These are phyloP conservation scores for Hirschioporus abietinus DNA, from an alignment of 768 basidiomycete species.

Conservation along the genomic window DNA sequence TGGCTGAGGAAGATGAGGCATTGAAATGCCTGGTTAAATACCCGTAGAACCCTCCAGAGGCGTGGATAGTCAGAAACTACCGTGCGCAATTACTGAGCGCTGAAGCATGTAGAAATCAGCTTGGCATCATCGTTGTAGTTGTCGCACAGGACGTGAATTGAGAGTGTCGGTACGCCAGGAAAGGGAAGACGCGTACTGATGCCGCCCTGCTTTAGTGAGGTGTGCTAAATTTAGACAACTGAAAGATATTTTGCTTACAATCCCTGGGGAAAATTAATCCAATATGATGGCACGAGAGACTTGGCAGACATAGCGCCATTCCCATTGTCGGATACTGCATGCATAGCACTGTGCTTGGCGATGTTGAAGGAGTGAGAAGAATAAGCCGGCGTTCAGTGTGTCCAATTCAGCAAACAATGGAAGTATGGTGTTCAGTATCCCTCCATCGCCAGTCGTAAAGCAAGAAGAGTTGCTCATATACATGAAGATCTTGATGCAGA, in stretches of 20 bases:
- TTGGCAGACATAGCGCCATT: conserved; percentile 2
- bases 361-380: neutral
- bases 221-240: neutral
- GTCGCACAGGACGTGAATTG: neutral
- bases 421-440: neutral
- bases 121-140: conserved; percentile 7
- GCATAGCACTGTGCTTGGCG: neutral
- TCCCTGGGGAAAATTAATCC: neutral
- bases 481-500: neutral
- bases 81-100: neutral
- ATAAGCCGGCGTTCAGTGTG: neutral
- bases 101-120: neutral
- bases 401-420: neutral
- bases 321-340: neutral
- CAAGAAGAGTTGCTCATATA: neutral
- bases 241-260: neutral
- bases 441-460: neutral
- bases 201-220: neutral
- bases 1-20: neutral
- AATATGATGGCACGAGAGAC: conserved; percentile 2
- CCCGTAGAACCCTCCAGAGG: neutral
- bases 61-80: neutral
- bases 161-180: neutral
- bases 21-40: neutral
- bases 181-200: neutral